Evolutionary conservation across 768 basidiomycete species (phyloP).

Genomic region (Roridomyces roridus): DNA sequence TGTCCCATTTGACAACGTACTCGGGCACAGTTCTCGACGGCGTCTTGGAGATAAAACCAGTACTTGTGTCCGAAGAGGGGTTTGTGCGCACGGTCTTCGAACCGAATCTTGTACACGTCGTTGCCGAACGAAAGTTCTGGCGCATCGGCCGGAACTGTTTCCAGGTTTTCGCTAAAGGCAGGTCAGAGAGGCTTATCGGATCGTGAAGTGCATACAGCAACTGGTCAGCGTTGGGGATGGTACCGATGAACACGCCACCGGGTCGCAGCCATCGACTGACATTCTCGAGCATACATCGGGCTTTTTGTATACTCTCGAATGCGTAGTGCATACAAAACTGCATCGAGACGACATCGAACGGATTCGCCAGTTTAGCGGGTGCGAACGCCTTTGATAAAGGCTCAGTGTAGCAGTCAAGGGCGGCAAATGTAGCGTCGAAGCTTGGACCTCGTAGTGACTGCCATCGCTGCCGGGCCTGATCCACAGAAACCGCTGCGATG

Average conservation of each 20-base stretch:
- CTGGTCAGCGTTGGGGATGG: conserved; percentile 88
- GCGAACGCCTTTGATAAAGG: conserved; percentile 74
- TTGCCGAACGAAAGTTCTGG: conserved; percentile 88
- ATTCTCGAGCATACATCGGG: conserved; percentile 91
- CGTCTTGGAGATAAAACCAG: conserved; percentile 91
- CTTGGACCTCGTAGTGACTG: conserved; percentile 52
- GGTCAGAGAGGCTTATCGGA: not conserved
- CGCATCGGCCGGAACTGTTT: conserved; percentile 67
- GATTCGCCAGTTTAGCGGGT: conserved; percentile 60
- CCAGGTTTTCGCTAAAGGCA: conserved; percentile 67
- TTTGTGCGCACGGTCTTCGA: conserved; percentile 69
- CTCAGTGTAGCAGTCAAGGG: conserved; percentile 88
- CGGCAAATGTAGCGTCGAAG: conserved; percentile 83
- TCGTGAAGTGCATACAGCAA: conserved; percentile 68
- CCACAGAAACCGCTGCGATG: conserved; percentile 86
- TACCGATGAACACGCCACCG: conserved; percentile 96
- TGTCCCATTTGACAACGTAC: conserved; percentile 95
- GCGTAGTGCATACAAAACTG: conserved; percentile 99
- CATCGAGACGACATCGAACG: conserved; percentile 96
- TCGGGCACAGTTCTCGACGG: conserved; percentile 98
- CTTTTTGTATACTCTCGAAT: conserved; percentile 89
- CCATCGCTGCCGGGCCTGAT: conserved; percentile 86
- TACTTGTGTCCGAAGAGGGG: conserved; percentile 90
- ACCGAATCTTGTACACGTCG: conserved; percentile 86
- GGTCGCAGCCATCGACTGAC: conserved; percentile 78